These are phyloP conservation scores for Paraphaeosphaeria sporulosa DNA, from an alignment of 2,329 filamentous ascomycete genomes.

Conservation along the genomic window DNA sequence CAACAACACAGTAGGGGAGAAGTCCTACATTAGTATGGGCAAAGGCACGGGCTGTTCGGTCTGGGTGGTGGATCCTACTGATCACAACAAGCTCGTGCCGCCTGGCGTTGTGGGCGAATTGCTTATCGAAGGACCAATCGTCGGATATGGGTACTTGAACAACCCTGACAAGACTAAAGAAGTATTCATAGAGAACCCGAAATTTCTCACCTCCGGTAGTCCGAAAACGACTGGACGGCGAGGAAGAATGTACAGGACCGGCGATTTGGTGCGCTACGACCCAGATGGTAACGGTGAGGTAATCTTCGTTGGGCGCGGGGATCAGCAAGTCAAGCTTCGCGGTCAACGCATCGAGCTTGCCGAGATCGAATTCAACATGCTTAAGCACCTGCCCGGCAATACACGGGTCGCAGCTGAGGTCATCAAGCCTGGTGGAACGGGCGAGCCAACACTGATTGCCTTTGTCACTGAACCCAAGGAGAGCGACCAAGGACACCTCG, in stretches of 20 bases:
- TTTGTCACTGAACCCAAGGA: conserved; percentile 44
- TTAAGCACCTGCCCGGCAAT: conserved; percentile 48
- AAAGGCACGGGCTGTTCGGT: conserved; percentile 41
- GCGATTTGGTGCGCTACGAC: conserved; percentile 59
- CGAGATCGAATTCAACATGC: conserved; percentile 51
- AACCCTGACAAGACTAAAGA: conserved; percentile 47
- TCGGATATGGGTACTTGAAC: conserved; percentile 49
- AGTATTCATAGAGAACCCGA: conserved; percentile 58
- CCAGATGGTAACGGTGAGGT: conserved; percentile 48
- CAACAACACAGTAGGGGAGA: conserved; percentile 38
- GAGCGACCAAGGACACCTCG: conserved; percentile 37
- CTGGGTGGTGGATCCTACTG: conserved; percentile 53
- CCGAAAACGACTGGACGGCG: conserved; percentile 56
- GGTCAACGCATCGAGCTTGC: conserved; percentile 50
- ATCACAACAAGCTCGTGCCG: conserved; percentile 48
- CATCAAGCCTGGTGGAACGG: conserved; percentile 48
- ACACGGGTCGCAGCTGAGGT: conserved; percentile 59
- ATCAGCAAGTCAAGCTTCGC: conserved; percentile 52
- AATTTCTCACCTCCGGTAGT: conserved; percentile 69
- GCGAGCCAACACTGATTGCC: conserved; percentile 44
- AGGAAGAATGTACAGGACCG: conserved; percentile 56
- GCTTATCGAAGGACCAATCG: conserved; percentile 65
- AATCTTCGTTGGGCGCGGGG: conserved; percentile 47
- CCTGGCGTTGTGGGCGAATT: conserved; percentile 59
- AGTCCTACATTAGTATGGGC: conserved; percentile 48